Evolutionary conservation across 2,329 filamentous ascomycete genomes (phyloP), one percentile per base, ranked within the genome.

Genomic region (Epichloe coenophiala): DNA sequence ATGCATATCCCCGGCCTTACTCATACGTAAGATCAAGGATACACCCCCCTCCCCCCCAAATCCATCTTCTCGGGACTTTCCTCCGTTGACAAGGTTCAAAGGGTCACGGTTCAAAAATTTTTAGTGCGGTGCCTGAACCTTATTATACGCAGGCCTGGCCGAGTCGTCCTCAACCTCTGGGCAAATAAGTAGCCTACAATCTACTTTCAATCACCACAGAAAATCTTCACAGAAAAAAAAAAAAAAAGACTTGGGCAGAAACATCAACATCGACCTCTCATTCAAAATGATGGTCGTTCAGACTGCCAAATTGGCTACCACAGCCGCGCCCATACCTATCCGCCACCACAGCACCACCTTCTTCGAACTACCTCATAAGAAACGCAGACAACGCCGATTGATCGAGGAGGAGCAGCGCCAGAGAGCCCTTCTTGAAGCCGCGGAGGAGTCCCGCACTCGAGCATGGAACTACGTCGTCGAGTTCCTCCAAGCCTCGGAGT

Each of bases 401-500:
- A 40, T 53, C n/a, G 55, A 58, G 50, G 50, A 58, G 37, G 52
- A 51, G 38, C 37, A 50, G 39, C 50, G 54, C 27, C 55, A 57
- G 41, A 52, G 56, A 6, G 55, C 56, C n/a, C 60, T 59, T 31
- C 56, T 60, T 38, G 58, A 65, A 50, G 62, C 60, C 36, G 59
- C 65, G 35, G 61, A 61, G 40, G 58, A 55, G 8, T 61, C 63
- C 31, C 61, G 60, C 47, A 57, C 57, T 33, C 59, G 60, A 50
- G 65, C 65, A 5, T 59, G 54, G 54, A 54, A 63, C 49, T 68
- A 63, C 53, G 59, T 68, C 51, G 51, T 59, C 39, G 58, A 59
- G 48, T 68, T 64, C 47, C 53, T 65, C 15, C 52, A 60, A 12
- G 57, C 50, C 36, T 63, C 59, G 9, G 43, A 57, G 31, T 68